phyloP scores from a whole-genome alignment of 345 rosid species.

The Eucalyptus albens region DNA sequence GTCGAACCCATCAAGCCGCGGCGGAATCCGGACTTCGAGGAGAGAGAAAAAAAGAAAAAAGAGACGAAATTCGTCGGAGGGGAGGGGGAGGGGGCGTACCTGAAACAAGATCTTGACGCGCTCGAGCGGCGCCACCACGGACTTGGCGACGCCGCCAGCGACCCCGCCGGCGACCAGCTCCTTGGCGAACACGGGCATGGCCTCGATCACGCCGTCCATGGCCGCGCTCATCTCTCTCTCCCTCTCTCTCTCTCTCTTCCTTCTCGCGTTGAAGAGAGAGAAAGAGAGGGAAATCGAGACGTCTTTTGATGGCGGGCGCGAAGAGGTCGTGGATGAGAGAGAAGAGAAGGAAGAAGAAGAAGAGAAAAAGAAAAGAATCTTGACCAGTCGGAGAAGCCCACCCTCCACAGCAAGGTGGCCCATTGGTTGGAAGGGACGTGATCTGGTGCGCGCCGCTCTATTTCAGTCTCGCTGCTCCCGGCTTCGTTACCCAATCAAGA shows the following conservation, averaged over 20 bases:
- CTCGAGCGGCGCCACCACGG: conserved; percentile 88
- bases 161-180: conserved; percentile 88
- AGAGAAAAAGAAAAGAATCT: not conserved
- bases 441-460: not conserved
- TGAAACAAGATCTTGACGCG: conserved; percentile 90
- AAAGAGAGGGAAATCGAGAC: not conserved
- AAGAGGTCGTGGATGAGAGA: not conserved
- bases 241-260: conserved; percentile 36
- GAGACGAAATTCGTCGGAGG: not conserved
- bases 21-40: too few relatives aligned
- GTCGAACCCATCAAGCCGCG: not conserved
- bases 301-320: not conserved
- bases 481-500: fast-evolving
- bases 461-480: not conserved
- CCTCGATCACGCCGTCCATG: conserved; percentile 38
- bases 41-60: too few relatives aligned
- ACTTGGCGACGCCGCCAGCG: conserved; percentile 82
- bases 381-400: not conserved
- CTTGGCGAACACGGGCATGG: conserved; percentile 70
- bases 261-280: not conserved
- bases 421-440: not conserved
- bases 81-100: conserved; percentile 14
- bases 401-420: not conserved
- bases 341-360: not conserved
- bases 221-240: not conserved